Evolutionary conservation across 2,329 filamentous ascomycete genomes (phyloP).

Genomic region (Colletotrichum spinosum): DNA sequence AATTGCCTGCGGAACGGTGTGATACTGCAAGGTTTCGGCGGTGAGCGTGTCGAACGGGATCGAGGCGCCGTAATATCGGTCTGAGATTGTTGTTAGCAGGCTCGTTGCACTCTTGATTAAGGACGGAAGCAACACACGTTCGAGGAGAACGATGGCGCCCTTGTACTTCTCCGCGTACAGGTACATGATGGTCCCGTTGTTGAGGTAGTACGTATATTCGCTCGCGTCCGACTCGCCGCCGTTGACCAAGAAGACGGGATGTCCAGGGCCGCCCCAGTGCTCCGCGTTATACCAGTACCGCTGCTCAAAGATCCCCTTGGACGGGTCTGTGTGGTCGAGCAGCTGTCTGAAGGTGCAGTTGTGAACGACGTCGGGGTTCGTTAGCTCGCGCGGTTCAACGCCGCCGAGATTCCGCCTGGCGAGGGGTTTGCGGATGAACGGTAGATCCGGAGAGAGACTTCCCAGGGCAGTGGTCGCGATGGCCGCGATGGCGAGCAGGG

Average conservation of each 20-base stretch:
- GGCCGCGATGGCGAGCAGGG: not conserved
- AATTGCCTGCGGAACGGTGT: slow-evolving; percentile 31
- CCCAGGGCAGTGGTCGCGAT: slow-evolving; percentile 8
- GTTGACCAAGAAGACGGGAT: slow-evolving; percentile 31
- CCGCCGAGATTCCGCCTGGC: slow-evolving; percentile 2
- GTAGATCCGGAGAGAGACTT: not conserved
- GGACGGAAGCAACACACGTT: slow-evolving; percentile 4
- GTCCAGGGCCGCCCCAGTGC: slow-evolving; percentile 27
- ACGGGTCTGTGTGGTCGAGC: slow-evolving; percentile 29
- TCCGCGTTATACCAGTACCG: slow-evolving; percentile 33
- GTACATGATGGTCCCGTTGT: slow-evolving; percentile 14
- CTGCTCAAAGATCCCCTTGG: slow-evolving; percentile 32
- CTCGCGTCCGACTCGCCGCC: slow-evolving; percentile 19
- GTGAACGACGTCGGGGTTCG: not conserved
- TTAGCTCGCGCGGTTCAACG: not conserved
- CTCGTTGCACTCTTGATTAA: not conserved
- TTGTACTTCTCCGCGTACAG: slow-evolving; percentile 24
- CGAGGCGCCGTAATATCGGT: slow-evolving; percentile 33
- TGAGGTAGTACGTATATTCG: slow-evolving; percentile 1
- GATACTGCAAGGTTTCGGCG: slow-evolving; percentile 34
- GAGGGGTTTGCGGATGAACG: not conserved
- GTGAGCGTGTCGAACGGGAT: slow-evolving; percentile 28
- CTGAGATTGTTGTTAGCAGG: not conserved
- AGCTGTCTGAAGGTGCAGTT: slow-evolving; percentile 26
- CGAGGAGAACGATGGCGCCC: slow-evolving; percentile 31